A percentile compares a stretch with the other conserved stretches of the same genome.
Conservation (phyloP, 202 grass and related monocot genomes). For the Schoenoplectus tabernaemontani region DNA sequence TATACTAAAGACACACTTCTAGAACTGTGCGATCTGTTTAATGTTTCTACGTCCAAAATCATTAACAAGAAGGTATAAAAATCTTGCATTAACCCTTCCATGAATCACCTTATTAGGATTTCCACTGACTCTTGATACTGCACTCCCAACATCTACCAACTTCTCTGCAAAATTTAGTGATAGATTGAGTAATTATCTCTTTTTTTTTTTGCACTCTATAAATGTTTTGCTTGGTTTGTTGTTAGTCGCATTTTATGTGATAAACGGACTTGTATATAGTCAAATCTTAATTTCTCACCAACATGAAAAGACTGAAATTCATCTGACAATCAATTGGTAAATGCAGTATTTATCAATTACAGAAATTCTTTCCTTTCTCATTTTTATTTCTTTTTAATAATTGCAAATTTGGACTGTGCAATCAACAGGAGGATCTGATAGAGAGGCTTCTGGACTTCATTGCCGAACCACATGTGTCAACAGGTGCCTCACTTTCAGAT, state of each 20-base stretch:
- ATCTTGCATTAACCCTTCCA: neutral
- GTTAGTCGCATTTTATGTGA: neutral
- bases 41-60: slow-evolving; percentile 70
- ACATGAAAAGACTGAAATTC: too few species aligned
- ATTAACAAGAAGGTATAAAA: slow-evolving; percentile 61
- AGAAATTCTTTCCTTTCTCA: neutral
- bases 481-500: slow-evolving; percentile 46
- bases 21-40: slow-evolving; percentile 75
- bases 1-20: slow-evolving; percentile 69
- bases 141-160: too few species aligned
- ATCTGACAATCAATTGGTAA: neutral
- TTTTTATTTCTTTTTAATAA: neutral
- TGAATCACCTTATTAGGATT: neutral
- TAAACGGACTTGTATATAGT: neutral
- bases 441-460: slow-evolving; percentile 91
- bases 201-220: neutral
- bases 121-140: too few species aligned
- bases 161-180: too few species aligned
- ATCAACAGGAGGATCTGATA: slow-evolving; percentile 76
- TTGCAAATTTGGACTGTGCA: neutral
- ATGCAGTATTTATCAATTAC: neutral
- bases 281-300: too few species aligned
- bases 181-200: neutral
- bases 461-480: slow-evolving; percentile 51
- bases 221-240: slow-evolving; percentile 17